Evolutionary conservation across 2,329 filamentous ascomycete genomes (phyloP).

Genomic region (Mycosphaerelloides madeirae): DNA sequence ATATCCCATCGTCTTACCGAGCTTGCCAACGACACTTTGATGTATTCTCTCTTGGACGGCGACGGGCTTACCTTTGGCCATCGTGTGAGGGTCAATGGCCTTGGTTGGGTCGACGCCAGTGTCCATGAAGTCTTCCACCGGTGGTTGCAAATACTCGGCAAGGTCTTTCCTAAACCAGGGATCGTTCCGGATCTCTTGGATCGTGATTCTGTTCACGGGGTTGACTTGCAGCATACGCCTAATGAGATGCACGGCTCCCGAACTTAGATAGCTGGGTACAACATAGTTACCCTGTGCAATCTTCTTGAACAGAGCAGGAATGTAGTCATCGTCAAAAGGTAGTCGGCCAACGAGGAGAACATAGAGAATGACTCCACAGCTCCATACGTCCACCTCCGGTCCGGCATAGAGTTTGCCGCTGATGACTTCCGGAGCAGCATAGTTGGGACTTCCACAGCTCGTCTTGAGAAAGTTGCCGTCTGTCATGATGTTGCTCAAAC

Average conservation of each 20-base stretch:
- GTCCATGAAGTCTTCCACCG: constrained; percentile 86
- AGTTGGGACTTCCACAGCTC: constrained; percentile 96
- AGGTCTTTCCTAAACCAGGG: constrained; percentile 90
- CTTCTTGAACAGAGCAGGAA: constrained; percentile 94
- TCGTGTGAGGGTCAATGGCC: constrained; percentile 75
- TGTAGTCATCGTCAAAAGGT: constrained; percentile 97
- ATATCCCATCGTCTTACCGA: constrained; percentile 98
- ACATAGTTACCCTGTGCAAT: constrained; percentile 92
- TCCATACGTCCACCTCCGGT: constrained; percentile 98
- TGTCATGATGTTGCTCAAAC: constrained; percentile 99
- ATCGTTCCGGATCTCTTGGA: constrained; percentile 87
- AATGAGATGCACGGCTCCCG: constrained; percentile 76
- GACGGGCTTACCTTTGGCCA: constrained; percentile 72
- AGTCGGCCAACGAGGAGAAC: constrained; percentile 63
- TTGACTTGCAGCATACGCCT: constrained; percentile 94
- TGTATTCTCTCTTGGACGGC: constrained; percentile 86
- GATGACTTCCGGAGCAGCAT: constrained; percentile 95
- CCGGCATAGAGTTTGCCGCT: constrained; percentile 96
- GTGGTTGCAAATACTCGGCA: constrained; percentile 78
- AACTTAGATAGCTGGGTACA: constrained; percentile 84
- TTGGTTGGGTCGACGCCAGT: constrained; percentile 92
- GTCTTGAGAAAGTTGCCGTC: constrained; percentile 99
- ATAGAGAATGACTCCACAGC: constrained; percentile 65
- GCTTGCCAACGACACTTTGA: constrained; percentile 86
- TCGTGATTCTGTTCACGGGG: constrained; percentile 87